Evolutionary conservation across 1,284 basidiomycete genomes (phyloP), one percentile per base, ranked within the genome.

Genomic region (Ustilago bromivora): DNA sequence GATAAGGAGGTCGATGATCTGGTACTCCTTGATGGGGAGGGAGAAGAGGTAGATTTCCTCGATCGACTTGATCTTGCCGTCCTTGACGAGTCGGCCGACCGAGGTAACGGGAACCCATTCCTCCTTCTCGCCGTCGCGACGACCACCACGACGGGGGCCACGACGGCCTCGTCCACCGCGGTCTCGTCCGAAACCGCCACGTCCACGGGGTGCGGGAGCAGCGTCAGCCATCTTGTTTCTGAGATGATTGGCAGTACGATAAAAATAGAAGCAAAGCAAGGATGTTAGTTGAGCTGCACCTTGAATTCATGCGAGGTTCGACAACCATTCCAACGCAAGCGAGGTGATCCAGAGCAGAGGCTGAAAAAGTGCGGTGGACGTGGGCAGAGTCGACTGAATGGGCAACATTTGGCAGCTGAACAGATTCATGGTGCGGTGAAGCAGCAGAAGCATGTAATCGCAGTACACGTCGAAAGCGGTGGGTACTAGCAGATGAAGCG

Each of bases 1-100:
- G 43, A 86, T 77, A n/a, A 86, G 75, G 11, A 86, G 73, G 82
- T 86, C 84, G 57, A 86, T 79, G 61, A 85, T 73, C 78, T 86
- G 84, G 81, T 82, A 85, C 82, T 85, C 84, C 80, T 86, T 86
- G 75, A 86, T 83, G 80, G 97, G 96, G 79, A 99, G 93, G 54
- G 97, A 99, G 92, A 99, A 99, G 86, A 99, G 94, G 90, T 99
- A 99, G 89, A 99, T 98, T 88, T 99, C 97, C 88, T 99, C 97
- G 91, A 99, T 97, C 58, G 95, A 98, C 90, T 97, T 98, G 90
- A 99, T 98, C 90, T 99, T 99, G 86, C 96, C 96, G 86, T 98
- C 97, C 90, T 98, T 98, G 66, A 98, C 96, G 85, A 99, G 92
- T 88, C 96, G 96, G 78, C 96, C 96, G 83, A 99, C 94, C 88